Percentiles rank a stretch among this genome's conserved stretches.
Conservation (phyloP, 139 green algal genomes). For the Chloropicon primus region DNA sequence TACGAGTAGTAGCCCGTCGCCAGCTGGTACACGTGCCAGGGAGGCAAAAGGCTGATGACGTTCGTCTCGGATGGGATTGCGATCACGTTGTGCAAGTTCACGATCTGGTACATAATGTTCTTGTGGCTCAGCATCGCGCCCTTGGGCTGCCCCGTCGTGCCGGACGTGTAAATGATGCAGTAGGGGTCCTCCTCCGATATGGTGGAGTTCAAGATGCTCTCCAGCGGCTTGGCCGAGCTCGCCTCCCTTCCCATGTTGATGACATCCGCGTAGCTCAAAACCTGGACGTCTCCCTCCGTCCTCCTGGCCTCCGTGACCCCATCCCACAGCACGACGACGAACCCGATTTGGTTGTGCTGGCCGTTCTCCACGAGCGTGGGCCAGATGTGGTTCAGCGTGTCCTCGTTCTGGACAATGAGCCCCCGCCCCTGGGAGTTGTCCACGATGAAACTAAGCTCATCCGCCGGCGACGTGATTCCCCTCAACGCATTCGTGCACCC, state of each 20-base stretch:
- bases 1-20: constrained; percentile 50
- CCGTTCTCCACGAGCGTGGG: constrained; percentile 21
- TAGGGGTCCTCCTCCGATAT: constrained; percentile 53
- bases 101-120: constrained; percentile 78
- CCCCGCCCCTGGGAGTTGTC: constrained; percentile 39
- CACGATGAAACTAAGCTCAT: constrained; percentile 77
- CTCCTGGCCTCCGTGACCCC: constrained; percentile 2
- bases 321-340: constrained; percentile 70
- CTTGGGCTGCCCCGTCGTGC: constrained; percentile 27
- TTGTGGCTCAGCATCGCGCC: constrained; percentile 62
- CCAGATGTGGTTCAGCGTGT: constrained; percentile 47
- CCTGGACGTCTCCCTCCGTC: background rate
- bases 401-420: constrained; percentile 56
- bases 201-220: constrained; percentile 65
- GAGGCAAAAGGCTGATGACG: constrained; percentile 66
- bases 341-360: constrained; percentile 24
- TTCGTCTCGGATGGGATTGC: constrained; percentile 17
- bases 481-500: constrained; percentile 35
- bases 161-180: constrained; percentile 20
- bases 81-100: constrained; percentile 13
- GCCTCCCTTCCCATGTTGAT: constrained; percentile 16
- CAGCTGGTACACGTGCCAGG: constrained; percentile 90
- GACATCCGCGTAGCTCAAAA: constrained; percentile 32
- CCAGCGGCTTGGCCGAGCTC: constrained; percentile 22
- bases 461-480: constrained; percentile 39